These are phyloP conservation scores for Dryas drummondii DNA, from an alignment of 306 rosid genomes.

Conservation along the genomic window DNA sequence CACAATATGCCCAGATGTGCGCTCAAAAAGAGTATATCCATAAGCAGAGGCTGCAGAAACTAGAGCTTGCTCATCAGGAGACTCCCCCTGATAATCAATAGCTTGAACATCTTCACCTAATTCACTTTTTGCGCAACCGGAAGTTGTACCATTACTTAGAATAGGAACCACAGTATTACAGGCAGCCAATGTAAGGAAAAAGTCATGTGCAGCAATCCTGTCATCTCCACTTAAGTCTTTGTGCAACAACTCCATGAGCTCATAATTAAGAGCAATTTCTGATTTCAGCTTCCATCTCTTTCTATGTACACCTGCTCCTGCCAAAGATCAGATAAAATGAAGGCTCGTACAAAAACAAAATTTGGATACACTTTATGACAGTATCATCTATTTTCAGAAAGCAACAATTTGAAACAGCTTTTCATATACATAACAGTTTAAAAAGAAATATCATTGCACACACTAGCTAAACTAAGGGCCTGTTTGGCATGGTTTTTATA, in stretches of 20 bases:
- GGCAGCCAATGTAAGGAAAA: slow-evolving; percentile 94
- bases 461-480: background rate
- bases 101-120: slow-evolving; percentile 36
- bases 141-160: slow-evolving; percentile 36
- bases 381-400: background rate
- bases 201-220: slow-evolving; percentile 71
- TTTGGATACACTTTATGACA: slow-evolving; percentile 1
- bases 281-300: slow-evolving; percentile 75
- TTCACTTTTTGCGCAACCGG: slow-evolving; percentile 40
- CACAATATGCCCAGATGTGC: slow-evolving; percentile 95
- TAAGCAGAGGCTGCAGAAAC: slow-evolving; percentile 93
- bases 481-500: background rate
- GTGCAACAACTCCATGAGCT: slow-evolving; percentile 56
- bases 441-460: background rate
- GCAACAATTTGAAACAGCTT: background rate
- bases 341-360: slow-evolving; percentile 23
- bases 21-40: slow-evolving; percentile 93
- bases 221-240: slow-evolving; percentile 48
- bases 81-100: slow-evolving; percentile 91
- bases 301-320: slow-evolving; percentile 43
- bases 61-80: slow-evolving; percentile 98
- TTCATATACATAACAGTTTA: background rate
- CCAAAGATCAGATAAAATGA: slow-evolving; percentile 25
- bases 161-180: slow-evolving; percentile 96
- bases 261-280: slow-evolving; percentile 61